These are phyloP conservation scores for Colletotrichum scovillei DNA, from an alignment of 2,329 filamentous ascomycete species.

Conservation along the genomic window DNA sequence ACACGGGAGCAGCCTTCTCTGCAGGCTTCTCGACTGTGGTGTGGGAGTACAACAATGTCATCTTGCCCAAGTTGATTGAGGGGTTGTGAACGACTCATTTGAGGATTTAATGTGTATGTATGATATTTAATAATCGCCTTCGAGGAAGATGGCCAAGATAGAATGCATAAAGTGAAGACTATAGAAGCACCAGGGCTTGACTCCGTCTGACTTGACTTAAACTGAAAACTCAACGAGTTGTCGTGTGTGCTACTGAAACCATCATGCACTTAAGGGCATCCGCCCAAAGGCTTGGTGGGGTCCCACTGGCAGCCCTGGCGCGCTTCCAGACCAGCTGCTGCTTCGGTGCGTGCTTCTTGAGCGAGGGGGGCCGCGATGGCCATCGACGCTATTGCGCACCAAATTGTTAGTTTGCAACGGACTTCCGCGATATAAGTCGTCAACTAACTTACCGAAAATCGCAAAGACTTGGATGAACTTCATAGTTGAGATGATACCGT, in stretches of 20 bases:
- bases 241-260: neutral
- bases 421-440: neutral
- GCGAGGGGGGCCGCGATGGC: neutral
- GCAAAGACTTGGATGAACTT: neutral
- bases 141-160: neutral
- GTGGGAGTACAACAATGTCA: slow-evolving; percentile 47
- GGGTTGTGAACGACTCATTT: neutral
- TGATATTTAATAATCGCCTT: neutral
- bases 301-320: neutral
- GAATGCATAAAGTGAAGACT: neutral
- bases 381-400: neutral
- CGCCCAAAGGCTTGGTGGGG: neutral
- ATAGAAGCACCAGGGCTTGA: neutral
- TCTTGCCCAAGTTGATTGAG: slow-evolving; percentile 38
- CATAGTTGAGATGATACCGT: neutral
- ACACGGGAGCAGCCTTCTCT: slow-evolving; percentile 54
- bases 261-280: neutral
- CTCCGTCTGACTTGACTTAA: neutral
- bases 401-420: neutral
- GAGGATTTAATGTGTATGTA: too few species aligned
- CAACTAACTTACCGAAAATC: neutral
- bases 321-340: neutral
- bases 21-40: slow-evolving; percentile 45
- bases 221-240: neutral
- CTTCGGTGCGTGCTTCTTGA: neutral